Base-by-base conservation (phyloP, 441 rosid genomes). In the Populus hybrid region DNA sequence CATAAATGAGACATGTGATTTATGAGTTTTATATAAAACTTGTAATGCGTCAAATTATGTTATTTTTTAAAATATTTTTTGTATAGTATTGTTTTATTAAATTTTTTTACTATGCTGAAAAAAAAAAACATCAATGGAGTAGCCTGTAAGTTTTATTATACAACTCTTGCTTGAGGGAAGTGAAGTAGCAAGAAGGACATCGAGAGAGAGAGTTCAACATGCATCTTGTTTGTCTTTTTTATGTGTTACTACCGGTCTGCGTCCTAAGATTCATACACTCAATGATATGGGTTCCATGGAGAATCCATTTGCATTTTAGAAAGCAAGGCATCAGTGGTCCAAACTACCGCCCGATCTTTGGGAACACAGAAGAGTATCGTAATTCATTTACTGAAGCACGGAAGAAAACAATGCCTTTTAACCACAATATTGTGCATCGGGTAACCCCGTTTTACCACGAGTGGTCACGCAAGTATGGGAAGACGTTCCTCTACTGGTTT, bases 401-500 rank as follows among this genome's bases (percentile, higher is more conserved):
- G 71, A 79, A 82, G 3, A 87, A 83, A 79, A 81, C 90, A 30
- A 67, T 77, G 2, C 64, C 69, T 3, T n/a, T 21, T 9, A 74
- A 79, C 59, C 89, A 87, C 77, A 79, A 84, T 28, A 77, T 85
- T 75, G 82, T 88, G 32, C 86, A 67, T 61, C 83, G 90, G 24
- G 83, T 73, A 78, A 76, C 80, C 35, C 93, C 93, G 10, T 86
- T 84, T 71, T 87, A 87, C 84, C 73, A 85, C 79, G 53, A 8
- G 12, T 92, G 94, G 93, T 87, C 92, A 32, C 81, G 42, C 70
- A 70, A 1, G 69, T 90, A 89, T 6, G 94, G 94, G 64, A 86
- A 50, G 38, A 86, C 87, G 28, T 91, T 89, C 65, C 77, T 91
- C 14, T 91, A 81, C 79, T 93, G 94, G 98, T 88, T 89, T 73